Conservation (phyloP, 352 stramenopile species). For the Stramenopiles sp. region DNA sequence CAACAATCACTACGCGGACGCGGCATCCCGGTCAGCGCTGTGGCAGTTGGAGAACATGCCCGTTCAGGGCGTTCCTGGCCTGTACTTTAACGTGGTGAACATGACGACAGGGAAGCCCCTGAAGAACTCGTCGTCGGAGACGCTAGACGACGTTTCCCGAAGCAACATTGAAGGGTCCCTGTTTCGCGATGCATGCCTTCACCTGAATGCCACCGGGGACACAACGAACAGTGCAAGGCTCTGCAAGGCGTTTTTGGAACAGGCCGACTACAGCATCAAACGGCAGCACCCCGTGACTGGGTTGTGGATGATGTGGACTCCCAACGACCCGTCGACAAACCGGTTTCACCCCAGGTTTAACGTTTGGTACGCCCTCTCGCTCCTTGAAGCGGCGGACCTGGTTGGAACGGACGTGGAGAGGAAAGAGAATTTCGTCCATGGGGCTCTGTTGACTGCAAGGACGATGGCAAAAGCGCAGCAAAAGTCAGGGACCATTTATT, state of each 20-base stretch:
- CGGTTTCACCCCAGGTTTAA: not conserved
- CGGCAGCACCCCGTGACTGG: not conserved
- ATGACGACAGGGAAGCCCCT: not conserved
- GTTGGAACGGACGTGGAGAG: not conserved
- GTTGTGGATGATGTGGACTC: not conserved
- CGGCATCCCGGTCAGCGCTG: not conserved
- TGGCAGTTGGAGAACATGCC: not conserved
- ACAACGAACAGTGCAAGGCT: not conserved
- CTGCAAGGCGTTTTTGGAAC: not conserved
- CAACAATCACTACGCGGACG: not conserved
- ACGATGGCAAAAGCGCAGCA: not conserved
- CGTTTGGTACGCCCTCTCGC: not conserved
- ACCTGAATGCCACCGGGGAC: not conserved
- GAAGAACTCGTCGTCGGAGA: not conserved
- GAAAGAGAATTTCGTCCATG: not conserved
- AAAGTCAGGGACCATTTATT: not conserved
- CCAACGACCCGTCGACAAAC: not conserved
- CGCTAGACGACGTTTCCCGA: not conserved
- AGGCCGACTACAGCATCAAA: not conserved
- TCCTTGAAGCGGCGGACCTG: not conserved
- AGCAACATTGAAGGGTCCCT: not conserved
- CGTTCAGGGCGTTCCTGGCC: not conserved
- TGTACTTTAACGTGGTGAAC: conserved; percentile 1
- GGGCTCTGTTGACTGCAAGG: not conserved
- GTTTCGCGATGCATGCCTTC: not conserved